Conservation (phyloP, 306 rosid genomes). For the Cucumis melo region DNA sequence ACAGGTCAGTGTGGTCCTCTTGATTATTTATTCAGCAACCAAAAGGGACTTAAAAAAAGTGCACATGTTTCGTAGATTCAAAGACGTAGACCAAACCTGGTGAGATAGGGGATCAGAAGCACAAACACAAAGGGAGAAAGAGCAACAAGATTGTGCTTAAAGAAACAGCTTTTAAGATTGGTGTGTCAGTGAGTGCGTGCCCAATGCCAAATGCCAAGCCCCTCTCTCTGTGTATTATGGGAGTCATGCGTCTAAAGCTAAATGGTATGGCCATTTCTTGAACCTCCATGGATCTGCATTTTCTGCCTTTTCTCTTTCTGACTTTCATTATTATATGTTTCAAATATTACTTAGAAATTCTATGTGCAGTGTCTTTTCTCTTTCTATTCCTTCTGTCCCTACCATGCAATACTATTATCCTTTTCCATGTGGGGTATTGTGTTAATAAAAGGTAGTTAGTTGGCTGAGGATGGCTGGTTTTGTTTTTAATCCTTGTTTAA, state of each 20-base stretch:
- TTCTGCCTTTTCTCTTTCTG: not conserved
- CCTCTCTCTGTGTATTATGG: not conserved
- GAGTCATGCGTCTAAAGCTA: slow-evolving; percentile 5
- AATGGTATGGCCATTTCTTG: not conserved
- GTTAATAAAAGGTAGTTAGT: not conserved
- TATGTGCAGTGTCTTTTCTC: not conserved
- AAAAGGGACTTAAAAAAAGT: not conserved
- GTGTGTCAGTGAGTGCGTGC: not conserved
- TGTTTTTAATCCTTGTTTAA: not conserved
- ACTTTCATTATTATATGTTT: not conserved
- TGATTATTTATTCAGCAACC: slow-evolving; percentile 7
- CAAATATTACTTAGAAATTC: not conserved
- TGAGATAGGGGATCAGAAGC: not conserved
- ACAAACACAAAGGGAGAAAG: not conserved
- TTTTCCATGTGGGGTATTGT: not conserved
- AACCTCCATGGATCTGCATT: not conserved
- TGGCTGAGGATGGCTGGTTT: not conserved
- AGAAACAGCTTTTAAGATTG: slow-evolving; percentile 4
- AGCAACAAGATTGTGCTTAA: slow-evolving; percentile 1
- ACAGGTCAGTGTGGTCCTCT: slow-evolving; percentile 11
- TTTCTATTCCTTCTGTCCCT: not conserved
- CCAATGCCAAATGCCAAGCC: not conserved
- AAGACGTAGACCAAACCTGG: not conserved
- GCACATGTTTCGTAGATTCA: slow-evolving; percentile 1
- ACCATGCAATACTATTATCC: not conserved